Base-by-base conservation (phyloP, 345 rosid species). In the Balakata baccata region DNA sequence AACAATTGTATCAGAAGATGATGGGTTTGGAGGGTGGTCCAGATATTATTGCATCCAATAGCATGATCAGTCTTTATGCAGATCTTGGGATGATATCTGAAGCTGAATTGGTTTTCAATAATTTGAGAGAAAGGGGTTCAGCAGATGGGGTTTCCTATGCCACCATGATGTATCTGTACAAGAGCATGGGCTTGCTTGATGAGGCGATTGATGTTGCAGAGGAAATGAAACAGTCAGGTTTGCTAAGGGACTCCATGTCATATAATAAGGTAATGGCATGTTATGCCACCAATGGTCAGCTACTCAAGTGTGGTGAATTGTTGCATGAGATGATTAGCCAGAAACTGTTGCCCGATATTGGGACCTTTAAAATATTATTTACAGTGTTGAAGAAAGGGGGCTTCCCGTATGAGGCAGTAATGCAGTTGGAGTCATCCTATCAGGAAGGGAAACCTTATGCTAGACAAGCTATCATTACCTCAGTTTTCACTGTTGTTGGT, bases 151-250 rank as follows among this genome's bases (percentile, higher is more conserved):
- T 87, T 74, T 82, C 98, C 5, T 91, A 84, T 77, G 92, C 91
- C 18, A 81, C 86, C 52, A 94, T 94, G 97, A 94, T 94, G 92
- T 81, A 82, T 70, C 75, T 90, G 63, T 94, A 91, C 81, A 92
- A 89, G 82, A 84, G 78, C 64, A 86, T 89, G 92, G 94, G 91
- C 22, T 89, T 94, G 97, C 88, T 91, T 47, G 96, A 91, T 16
- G 85, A 90, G 76, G 94, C 96, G 4, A 84, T 91, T 70, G 88
- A 87, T 81, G 86, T 91, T 80, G 96, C 92, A 13, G 92, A 94
- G 80, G 94, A 91, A 84, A 89, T 90, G 97, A 94, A 86, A 78
- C 83, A 74, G 71, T 89, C 90, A 1, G 90, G 87, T 65, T 76
- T 90, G 38, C 79, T 90, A 34, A 81, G 72, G 56, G 95, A 94